A percentile compares a stretch with the other conserved stretches of the same genome.
phyloP scores from a whole-genome alignment of 139 green algal species.

The Picochlorum costavermella region DNA sequence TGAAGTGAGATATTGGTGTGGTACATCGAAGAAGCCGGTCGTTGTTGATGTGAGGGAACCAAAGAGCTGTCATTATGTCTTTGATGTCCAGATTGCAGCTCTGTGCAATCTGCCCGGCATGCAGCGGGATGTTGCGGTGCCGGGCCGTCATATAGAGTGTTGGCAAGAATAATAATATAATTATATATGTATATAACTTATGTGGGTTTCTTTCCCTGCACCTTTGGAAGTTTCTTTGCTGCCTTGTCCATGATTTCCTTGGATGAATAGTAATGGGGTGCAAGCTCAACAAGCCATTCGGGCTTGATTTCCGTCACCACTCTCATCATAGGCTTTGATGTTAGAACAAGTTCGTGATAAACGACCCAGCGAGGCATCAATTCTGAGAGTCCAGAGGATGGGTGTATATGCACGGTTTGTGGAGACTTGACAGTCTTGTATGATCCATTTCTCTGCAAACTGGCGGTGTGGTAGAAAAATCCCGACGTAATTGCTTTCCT shows the following conservation, averaged over 20 bases:
- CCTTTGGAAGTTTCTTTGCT: conserved; percentile 78
- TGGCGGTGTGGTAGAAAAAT: conserved; percentile 94
- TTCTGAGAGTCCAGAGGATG: conserved; percentile 68
- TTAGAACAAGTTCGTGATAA: conserved; percentile 95
- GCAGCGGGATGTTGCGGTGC: neutral
- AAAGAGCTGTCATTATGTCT: conserved; percentile 66
- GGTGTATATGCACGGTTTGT: conserved; percentile 95
- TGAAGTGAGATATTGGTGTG: conserved; percentile 2
- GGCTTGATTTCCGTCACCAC: conserved; percentile 87
- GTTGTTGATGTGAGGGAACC: conserved; percentile 42
- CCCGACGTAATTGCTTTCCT: conserved; percentile 59
- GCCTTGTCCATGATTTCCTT: conserved; percentile 62
- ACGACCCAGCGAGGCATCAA: conserved; percentile 67
- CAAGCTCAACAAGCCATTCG: conserved; percentile 94
- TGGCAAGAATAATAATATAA: neutral
- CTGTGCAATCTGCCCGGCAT: conserved; percentile 66
- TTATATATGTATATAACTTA: neutral
- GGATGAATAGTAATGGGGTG: conserved; percentile 88
- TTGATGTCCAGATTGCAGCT: conserved; percentile 54
- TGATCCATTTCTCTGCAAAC: conserved; percentile 76
- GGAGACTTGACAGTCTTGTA: conserved; percentile 96
- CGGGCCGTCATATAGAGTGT: neutral
- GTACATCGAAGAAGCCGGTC: conserved; percentile 40
- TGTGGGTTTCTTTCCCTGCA: conserved; percentile 33
- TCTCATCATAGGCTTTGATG: conserved; percentile 97